phyloP scores from a whole-genome alignment of 83 land plant species.

The Picea abies region DNA sequence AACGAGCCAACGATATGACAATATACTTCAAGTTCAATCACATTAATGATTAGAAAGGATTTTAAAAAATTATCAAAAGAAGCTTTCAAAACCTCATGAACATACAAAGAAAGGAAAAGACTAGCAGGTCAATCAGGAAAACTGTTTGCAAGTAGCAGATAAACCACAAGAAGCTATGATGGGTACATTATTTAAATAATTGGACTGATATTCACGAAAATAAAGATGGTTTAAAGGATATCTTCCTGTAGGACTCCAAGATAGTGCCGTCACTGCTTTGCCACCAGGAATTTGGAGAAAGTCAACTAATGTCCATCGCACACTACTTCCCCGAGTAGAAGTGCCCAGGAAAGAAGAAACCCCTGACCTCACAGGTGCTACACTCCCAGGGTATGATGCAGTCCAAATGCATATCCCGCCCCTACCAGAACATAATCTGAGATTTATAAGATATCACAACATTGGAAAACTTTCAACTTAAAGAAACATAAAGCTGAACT shows the following conservation, averaged over 20 bases:
- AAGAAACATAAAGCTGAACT: slow-evolving; percentile 6
- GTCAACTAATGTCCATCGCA: slow-evolving; percentile 79
- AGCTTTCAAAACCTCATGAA: not conserved
- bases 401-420: slow-evolving; percentile 93
- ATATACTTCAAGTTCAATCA: not conserved
- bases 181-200: not conserved
- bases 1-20: not conserved
- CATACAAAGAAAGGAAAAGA: not conserved
- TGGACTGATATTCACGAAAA: not conserved
- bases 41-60: not conserved
- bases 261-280: slow-evolving; percentile 66
- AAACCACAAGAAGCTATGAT: not conserved
- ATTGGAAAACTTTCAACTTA: not conserved
- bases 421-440: slow-evolving; percentile 33
- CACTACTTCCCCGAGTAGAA: slow-evolving; percentile 62
- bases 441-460: slow-evolving; percentile 1
- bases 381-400: slow-evolving; percentile 83
- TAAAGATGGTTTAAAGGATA: slow-evolving; percentile 46
- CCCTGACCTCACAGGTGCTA: slow-evolving; percentile 72
- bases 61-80: not conserved
- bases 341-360: slow-evolving; percentile 53
- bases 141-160: not conserved
- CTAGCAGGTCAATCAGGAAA: not conserved
- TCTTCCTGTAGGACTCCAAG: slow-evolving; percentile 95
- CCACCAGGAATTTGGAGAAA: slow-evolving; percentile 55